Percentiles rank a stretch among this genome's conserved stretches.
Conservation (phyloP, 352 stramenopile species). For the Pythium aphanidermatum region DNA sequence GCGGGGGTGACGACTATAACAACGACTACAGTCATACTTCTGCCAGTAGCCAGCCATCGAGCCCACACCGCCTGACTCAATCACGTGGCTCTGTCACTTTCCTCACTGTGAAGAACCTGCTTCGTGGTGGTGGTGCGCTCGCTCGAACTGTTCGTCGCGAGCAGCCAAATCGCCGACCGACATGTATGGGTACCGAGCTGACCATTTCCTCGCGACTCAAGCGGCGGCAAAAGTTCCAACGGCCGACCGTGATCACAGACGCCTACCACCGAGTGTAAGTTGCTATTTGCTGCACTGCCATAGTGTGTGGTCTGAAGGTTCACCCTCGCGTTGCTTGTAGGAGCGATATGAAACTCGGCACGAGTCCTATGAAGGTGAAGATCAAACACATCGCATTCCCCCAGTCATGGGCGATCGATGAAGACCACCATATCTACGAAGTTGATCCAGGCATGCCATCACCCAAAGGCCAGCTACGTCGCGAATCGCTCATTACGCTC, state of each 20-base stretch:
- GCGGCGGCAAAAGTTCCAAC: slow-evolving; percentile 54
- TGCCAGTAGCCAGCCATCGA: slow-evolving; percentile 11
- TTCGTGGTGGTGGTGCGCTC: slow-evolving; percentile 40
- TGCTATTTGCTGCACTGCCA: background rate
- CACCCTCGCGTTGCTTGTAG: slow-evolving; percentile 14
- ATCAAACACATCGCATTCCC: slow-evolving; percentile 52
- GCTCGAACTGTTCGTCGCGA: slow-evolving; percentile 33
- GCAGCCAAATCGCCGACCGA: slow-evolving; percentile 30
- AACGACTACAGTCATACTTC: too few relatives aligned
- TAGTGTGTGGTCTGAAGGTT: background rate
- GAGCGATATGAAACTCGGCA: slow-evolving; percentile 70
- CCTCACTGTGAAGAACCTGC: slow-evolving; percentile 49
- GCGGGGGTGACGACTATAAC: background rate
- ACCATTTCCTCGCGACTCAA: slow-evolving; percentile 58
- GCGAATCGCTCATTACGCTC: slow-evolving; percentile 46
- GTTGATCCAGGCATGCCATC: slow-evolving; percentile 45
- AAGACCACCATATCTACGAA: slow-evolving; percentile 15
- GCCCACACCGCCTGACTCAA: background rate
- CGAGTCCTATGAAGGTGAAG: slow-evolving; percentile 33
- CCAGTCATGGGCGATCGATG: slow-evolving; percentile 13
- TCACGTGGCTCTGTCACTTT: slow-evolving; percentile 50
- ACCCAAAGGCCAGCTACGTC: slow-evolving; percentile 41
- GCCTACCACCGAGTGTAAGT: slow-evolving; percentile 66
- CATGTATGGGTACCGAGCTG: slow-evolving; percentile 33
- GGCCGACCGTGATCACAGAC: slow-evolving; percentile 58